Percentiles rank a stretch among this genome's conserved stretches.
Conservation (phyloP, 805 yeast genomes). For the Candida alai region DNA sequence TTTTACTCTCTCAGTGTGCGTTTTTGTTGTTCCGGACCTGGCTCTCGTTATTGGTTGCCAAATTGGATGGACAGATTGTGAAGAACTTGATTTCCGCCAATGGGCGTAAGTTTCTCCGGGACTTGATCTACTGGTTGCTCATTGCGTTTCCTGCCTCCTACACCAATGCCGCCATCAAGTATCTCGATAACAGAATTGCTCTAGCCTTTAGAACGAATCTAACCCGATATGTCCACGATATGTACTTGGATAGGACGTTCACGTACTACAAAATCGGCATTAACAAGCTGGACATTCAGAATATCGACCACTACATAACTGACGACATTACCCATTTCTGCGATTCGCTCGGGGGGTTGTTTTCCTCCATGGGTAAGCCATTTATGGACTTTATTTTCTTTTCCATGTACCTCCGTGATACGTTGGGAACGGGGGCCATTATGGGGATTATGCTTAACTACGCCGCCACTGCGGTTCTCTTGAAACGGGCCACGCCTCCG, state of each 20-base stretch:
- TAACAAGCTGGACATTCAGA: slow-evolving; percentile 49
- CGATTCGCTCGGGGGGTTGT: slow-evolving; percentile 75
- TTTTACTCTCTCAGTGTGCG: slow-evolving; percentile 66
- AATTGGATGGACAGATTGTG: slow-evolving; percentile 88
- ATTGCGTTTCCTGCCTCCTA: slow-evolving; percentile 92
- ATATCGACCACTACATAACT: slow-evolving; percentile 83
- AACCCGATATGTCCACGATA: slow-evolving; percentile 83
- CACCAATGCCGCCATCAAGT: slow-evolving; percentile 86
- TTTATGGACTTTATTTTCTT: slow-evolving; percentile 81
- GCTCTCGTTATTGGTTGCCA: slow-evolving; percentile 80
- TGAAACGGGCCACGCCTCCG: slow-evolving; percentile 76
- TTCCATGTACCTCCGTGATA: slow-evolving; percentile 77
- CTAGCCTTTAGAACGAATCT: slow-evolving; percentile 81
- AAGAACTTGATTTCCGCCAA: slow-evolving; percentile 82
- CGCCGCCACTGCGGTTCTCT: slow-evolving; percentile 68
- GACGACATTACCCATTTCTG: slow-evolving; percentile 80
- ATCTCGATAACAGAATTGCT: slow-evolving; percentile 69
- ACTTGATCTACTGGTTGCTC: slow-evolving; percentile 79
- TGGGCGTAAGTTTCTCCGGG: slow-evolving; percentile 69
- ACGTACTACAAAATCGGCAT: slow-evolving; percentile 79
- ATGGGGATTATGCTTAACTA: slow-evolving; percentile 79
- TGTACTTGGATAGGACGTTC: slow-evolving; percentile 76
- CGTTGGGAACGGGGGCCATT: slow-evolving; percentile 83
- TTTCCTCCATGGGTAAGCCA: slow-evolving; percentile 90
- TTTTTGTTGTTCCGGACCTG: slow-evolving; percentile 81